Evolutionary conservation across 2,329 filamentous ascomycete species (phyloP).

Genomic region (Fusarium nelsonii): DNA sequence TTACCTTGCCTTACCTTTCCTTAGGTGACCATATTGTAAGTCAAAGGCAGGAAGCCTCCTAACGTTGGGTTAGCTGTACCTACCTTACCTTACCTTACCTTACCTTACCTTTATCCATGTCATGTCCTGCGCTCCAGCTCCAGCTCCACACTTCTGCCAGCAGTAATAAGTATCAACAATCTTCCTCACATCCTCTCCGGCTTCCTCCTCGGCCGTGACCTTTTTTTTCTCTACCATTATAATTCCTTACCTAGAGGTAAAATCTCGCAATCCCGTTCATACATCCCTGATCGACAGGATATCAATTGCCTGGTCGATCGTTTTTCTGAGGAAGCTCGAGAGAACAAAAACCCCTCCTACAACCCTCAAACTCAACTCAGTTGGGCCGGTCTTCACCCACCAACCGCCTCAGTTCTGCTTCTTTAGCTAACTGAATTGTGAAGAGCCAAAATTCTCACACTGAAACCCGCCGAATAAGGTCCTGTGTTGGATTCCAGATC

Average conservation of each 20-base stretch:
- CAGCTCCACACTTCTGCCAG: slow-evolving; percentile 47
- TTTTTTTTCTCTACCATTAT: slow-evolving; percentile 30
- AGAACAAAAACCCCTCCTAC: slow-evolving; percentile 40
- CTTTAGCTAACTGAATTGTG: slow-evolving; percentile 20
- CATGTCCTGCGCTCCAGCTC: slow-evolving; percentile 30
- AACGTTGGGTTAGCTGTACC: slow-evolving; percentile 7
- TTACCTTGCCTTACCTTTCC: slow-evolving; percentile 13
- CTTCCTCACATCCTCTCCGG: slow-evolving; percentile 46
- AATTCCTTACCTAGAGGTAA: slow-evolving; percentile 14
- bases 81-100: slow-evolving; percentile 1
- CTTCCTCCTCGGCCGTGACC: slow-evolving; percentile 40
- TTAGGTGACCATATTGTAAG: slow-evolving; percentile 26
- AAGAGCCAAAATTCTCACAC: slow-evolving; percentile 2
- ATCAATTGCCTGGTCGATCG: slow-evolving; percentile 8
- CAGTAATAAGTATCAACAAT: slow-evolving; percentile 50
- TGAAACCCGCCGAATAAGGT: slow-evolving; percentile 9
- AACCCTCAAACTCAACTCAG: slow-evolving; percentile 28
- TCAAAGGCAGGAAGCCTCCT: slow-evolving; percentile 5
- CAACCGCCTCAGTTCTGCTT: slow-evolving; percentile 24
- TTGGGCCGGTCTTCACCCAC: slow-evolving; percentile 30
- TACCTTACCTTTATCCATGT: slow-evolving; percentile 30
- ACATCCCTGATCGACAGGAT: neutral
- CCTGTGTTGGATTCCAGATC: neutral
- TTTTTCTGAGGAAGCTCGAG: slow-evolving; percentile 6
- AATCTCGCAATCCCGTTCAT: slow-evolving; percentile 2